Base-by-base conservation (phyloP, 768 basidiomycete species). In the Steccherinum ochraceum region DNA sequence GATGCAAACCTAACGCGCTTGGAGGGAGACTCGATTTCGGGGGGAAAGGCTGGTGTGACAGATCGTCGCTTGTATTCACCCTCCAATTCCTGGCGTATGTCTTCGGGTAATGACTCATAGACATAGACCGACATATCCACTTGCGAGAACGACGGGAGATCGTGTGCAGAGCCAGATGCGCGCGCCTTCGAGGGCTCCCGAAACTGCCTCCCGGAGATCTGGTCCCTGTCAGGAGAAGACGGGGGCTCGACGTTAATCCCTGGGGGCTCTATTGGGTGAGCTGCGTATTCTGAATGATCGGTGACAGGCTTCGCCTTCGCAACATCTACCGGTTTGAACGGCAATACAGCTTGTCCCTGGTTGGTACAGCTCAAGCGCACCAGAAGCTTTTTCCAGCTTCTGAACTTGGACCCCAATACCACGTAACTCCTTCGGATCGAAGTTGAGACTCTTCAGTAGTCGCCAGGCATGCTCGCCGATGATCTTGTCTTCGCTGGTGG, bases 331-430 rank as follows among this genome's bases (percentile, higher is more conserved):
- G 58, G 61, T 48, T 71, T 72, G 65, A 94, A 94, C 0, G 76
- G 70, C 24, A 93, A 65, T 12, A 72, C 70, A 2, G 69, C 76
- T 61, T 93, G 92, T 1, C 81, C 84, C 3, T 67, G 56, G 13
- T 73, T 71, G 10, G 64, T 59, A 12, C 56, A n/a, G n/a, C n/a
- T n/a, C n/a, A n/a, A n/a, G 59, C 20, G 62, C 61, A 2, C 63
- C 69, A 1, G 68, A 66, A 13, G 64, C 58, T 5, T 75, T 70
- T 66, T 96, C 92, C 3, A 98, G 75, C 64, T 93, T 97, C 60
- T 87, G 84, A 12, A 97, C 80, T 59, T 94, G 92, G 5, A 98
- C 85, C 0, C 90, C 93, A 50, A 98, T 79, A 1, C 95, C 95
- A 19, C 95, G 78, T n/a, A 98, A 70, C 55, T 97, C 95, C 52